These are phyloP conservation scores for Cryphonectria nitschkei DNA, from an alignment of 2,329 filamentous ascomycete genomes.

Conservation along the genomic window DNA sequence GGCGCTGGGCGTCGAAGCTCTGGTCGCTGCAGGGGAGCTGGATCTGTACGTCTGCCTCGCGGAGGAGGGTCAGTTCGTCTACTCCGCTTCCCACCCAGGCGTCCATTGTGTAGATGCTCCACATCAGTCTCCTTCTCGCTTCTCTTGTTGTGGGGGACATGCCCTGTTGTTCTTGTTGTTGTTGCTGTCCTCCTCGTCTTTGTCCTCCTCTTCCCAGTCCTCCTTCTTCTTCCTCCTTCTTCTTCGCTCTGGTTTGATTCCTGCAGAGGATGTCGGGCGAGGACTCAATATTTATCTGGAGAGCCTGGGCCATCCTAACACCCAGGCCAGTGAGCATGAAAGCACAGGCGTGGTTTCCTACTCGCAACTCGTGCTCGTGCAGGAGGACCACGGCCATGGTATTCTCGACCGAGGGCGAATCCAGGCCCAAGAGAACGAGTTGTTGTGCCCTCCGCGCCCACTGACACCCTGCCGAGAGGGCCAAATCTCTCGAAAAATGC, in stretches of 20 bases:
- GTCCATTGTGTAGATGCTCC: slow-evolving; percentile 30
- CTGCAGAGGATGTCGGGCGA: slow-evolving; percentile 18
- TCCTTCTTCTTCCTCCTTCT: neutral
- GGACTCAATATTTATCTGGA: slow-evolving; percentile 46
- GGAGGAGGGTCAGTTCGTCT: slow-evolving; percentile 25
- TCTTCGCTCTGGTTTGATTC: neutral
- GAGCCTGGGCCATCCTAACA: slow-evolving; percentile 49
- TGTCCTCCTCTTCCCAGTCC: too few relatives aligned
- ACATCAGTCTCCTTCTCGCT: slow-evolving; percentile 29
- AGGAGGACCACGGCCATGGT: slow-evolving; percentile 31
- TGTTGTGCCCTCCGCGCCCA: slow-evolving; percentile 30
- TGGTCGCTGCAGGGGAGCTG: slow-evolving; percentile 35
- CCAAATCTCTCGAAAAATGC: slow-evolving; percentile 4
- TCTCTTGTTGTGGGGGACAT: slow-evolving; percentile 23
- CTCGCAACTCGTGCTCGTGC: slow-evolving; percentile 28
- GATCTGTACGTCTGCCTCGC: slow-evolving; percentile 28
- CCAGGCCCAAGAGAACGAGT: slow-evolving; percentile 19
- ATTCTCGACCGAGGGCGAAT: slow-evolving; percentile 24
- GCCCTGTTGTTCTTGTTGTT: neutral
- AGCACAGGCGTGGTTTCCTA: slow-evolving; percentile 28
- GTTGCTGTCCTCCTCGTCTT: too few relatives aligned
- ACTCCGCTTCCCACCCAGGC: slow-evolving; percentile 28
- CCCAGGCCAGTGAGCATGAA: slow-evolving; percentile 35
- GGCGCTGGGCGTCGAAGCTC: slow-evolving; percentile 27
- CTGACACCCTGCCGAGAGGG: slow-evolving; percentile 22